phyloP scores from a whole-genome alignment of 2,329 filamentous ascomycete genomes.

The Botrytis squamosa region DNA sequence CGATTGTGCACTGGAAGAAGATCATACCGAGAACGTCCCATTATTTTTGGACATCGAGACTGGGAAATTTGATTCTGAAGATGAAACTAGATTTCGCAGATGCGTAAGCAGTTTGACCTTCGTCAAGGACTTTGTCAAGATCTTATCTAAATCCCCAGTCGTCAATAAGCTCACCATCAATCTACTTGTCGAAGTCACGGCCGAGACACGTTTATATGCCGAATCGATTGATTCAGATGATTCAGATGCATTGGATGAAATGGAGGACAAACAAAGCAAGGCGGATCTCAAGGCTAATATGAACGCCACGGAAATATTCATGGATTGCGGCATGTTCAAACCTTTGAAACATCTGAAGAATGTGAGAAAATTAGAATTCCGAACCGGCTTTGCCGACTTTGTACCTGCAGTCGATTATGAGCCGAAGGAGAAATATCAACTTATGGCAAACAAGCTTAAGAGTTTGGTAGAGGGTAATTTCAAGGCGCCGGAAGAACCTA shows the following conservation, averaged over 20 bases:
- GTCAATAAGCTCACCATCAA: conserved; percentile 23
- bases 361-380: conserved; percentile 23
- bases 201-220: conserved; percentile 19
- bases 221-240: conserved; percentile 18
- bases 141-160: conserved; percentile 21
- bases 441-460: conserved; percentile 23
- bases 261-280: conserved; percentile 15
- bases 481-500: conserved; percentile 14
- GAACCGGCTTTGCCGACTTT: conserved; percentile 20
- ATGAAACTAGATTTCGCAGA: conserved; percentile 16
- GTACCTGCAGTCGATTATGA: conserved; percentile 16
- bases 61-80: not conserved
- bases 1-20: conserved; percentile 19
- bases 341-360: conserved; percentile 22
- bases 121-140: conserved; percentile 26
- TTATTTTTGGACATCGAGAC: conserved; percentile 26
- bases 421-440: conserved; percentile 21
- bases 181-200: conserved; percentile 25
- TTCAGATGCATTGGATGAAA: conserved; percentile 15
- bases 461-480: conserved; percentile 25
- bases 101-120: conserved; percentile 19
- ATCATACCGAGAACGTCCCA: not conserved
- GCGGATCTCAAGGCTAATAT: conserved; percentile 23
- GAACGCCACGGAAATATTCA: conserved; percentile 25
- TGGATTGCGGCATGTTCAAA: conserved; percentile 25